These are phyloP conservation scores for Aegilops longissima DNA, from an alignment of 176 grass and related monocot genomes.

Conservation along the genomic window DNA sequence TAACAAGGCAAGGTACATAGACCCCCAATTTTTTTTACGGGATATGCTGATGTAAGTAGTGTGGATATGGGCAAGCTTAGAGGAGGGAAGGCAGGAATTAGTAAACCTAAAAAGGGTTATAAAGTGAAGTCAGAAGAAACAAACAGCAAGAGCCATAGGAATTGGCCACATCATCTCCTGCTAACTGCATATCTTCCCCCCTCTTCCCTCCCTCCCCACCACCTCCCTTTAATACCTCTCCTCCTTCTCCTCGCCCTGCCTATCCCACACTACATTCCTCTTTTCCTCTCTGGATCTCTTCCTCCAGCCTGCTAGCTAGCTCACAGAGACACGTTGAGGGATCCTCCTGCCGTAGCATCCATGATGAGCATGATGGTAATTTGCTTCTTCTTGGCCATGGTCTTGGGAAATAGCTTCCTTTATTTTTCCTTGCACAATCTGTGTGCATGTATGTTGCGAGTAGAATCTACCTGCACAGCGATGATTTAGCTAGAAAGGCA, in stretches of 20 bases:
- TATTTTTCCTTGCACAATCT: slow-evolving; percentile 28
- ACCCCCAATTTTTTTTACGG: too few species aligned
- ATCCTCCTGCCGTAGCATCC: slow-evolving; percentile 23
- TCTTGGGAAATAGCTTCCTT: slow-evolving; percentile 21
- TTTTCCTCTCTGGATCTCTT: slow-evolving; percentile 46
- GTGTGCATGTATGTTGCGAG: not conserved
- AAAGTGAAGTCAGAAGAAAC: slow-evolving; percentile 21
- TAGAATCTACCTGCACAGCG: slow-evolving; percentile 11
- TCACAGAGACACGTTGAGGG: slow-evolving; percentile 2
- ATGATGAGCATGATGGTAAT: slow-evolving; percentile 65
- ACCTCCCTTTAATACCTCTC: slow-evolving; percentile 38
- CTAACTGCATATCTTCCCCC: slow-evolving; percentile 43
- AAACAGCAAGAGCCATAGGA: slow-evolving; percentile 30
- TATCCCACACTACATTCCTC: slow-evolving; percentile 18
- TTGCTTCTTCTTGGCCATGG: slow-evolving; percentile 29
- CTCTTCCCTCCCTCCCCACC: slow-evolving; percentile 15
- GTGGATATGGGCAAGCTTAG: slow-evolving; percentile 15
- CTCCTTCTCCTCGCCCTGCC: not conserved
- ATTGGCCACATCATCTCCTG: slow-evolving; percentile 40
- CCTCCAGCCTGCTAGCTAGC: slow-evolving; percentile 17
- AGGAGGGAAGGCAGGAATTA: not conserved
- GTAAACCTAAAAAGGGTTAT: not conserved
- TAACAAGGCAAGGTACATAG: slow-evolving; percentile 8
- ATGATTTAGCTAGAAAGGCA: slow-evolving; percentile 38
- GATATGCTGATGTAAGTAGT: slow-evolving; percentile 26